Base-by-base conservation (phyloP, 352 stramenopile genomes). In the Phytophthora citrophthora region DNA sequence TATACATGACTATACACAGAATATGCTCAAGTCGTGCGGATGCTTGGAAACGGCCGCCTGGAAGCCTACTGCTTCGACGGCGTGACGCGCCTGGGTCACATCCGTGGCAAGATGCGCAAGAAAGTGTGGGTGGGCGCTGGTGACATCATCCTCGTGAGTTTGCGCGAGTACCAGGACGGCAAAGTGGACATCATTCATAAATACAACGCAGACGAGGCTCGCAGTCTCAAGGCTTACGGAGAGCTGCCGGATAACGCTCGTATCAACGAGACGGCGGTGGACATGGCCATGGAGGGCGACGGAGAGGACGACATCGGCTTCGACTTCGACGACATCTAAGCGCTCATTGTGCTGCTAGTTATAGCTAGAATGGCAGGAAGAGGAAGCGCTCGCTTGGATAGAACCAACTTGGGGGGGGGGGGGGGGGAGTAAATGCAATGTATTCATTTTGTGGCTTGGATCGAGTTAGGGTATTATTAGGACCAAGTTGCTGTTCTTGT, bases 141-240 rank as follows among this genome's bases (percentile, higher is more conserved):
- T 61, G 98, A 99, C 78, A 99, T 99, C 81, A 98, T 99, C 49
- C 87, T 99, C 50, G 94, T 99, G 56, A 98, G 95, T 73, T 95
- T 99, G 67, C 89, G 98, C 74, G 97, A 99, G 72, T 99, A 99
- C 88, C 98, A 99, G 85, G 97, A 99, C 79, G 97, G 98, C 86
- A 99, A 99, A 83, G 96, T 98, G 48, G 97, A 99, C 74, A 95
- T 99, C 70, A 98, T 99, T 69, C 96, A 99, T 86, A 99, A 99
- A 81, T 98, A 99, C 86, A 97, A 97, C 63, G 96, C 94, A 8
- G 96, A 98, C 75, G 95, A 98, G 74, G 98, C 98, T n/a, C 91
- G 97, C 57, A 99, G 98, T 67, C 86, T 99, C 47, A 99, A 99
- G 86, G 96, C 98, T 36, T 99, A 99, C 83, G 97, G 97, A 72